phyloP scores from a whole-genome alignment of 345 rosid species.

The Kandelia obovata region DNA sequence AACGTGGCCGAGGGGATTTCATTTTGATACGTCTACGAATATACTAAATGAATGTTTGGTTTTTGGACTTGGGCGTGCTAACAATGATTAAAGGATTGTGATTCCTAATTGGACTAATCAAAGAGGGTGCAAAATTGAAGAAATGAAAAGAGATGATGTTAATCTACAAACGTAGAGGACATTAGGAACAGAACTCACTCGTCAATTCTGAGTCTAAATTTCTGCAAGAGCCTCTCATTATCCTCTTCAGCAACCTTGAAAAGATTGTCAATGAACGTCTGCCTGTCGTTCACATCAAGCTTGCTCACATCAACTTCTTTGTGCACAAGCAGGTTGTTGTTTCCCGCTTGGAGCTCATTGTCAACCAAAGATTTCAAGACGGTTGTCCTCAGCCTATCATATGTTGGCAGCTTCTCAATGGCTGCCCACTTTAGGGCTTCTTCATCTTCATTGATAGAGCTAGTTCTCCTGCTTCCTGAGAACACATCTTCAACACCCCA shows the following conservation, averaged over 20 bases:
- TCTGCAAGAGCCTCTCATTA: conserved; percentile 28
- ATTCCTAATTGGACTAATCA: too few species aligned
- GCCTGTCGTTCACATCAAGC: conserved; percentile 41
- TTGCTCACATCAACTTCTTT: conserved; percentile 18
- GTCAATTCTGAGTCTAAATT: conserved; percentile 57
- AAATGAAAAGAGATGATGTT: too few species aligned
- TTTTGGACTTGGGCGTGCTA: too few species aligned
- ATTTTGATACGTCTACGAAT: too few species aligned
- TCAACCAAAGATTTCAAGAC: conserved; percentile 1
- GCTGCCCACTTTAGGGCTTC: conserved; percentile 15
- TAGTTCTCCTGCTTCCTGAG: neutral
- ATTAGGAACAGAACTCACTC: conserved; percentile 36
- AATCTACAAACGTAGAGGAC: too few species aligned
- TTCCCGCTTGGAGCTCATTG: neutral
- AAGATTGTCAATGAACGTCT: conserved; percentile 64
- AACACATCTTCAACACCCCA: neutral
- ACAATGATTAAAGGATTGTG: too few species aligned
- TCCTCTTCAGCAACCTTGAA: conserved; percentile 85
- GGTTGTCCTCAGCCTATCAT: conserved; percentile 11
- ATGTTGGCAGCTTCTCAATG: conserved; percentile 22
- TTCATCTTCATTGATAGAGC: neutral
- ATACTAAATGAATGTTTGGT: too few species aligned
- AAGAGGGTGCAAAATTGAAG: too few species aligned
- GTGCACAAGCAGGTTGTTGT: neutral
- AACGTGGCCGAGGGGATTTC: too few species aligned